These are phyloP conservation scores for Gamarada debralockiae DNA, from an alignment of 495 filamentous ascomycete genomes.

Conservation along the genomic window DNA sequence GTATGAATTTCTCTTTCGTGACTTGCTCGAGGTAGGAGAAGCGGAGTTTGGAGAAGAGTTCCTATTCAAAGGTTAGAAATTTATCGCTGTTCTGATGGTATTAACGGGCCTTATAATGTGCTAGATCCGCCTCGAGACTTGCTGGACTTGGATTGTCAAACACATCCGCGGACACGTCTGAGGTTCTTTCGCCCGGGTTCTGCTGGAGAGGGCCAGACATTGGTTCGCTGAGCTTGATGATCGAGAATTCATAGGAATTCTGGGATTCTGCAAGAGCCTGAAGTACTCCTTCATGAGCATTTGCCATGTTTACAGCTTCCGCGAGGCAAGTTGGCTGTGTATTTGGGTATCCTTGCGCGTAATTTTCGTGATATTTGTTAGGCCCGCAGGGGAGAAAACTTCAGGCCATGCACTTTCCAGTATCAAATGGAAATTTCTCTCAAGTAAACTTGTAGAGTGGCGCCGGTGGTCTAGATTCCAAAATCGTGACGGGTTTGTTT, in stretches of 20 bases:
- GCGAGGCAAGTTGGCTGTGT: too few relatives aligned
- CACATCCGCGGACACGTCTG: slow-evolving; percentile 62
- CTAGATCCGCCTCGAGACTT: slow-evolving; percentile 77
- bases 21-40: slow-evolving; percentile 89
- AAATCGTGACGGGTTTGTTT: slow-evolving; percentile 15
- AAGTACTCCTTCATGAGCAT: slow-evolving; percentile 27
- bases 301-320: slow-evolving; percentile 16
- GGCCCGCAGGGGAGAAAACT: too few relatives aligned
- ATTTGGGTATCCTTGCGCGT: too few relatives aligned
- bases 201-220: slow-evolving; percentile 49
- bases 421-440: too few relatives aligned
- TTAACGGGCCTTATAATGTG: slow-evolving; percentile 67
- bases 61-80: slow-evolving; percentile 37
- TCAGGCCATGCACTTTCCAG: too few relatives aligned
- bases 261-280: slow-evolving; percentile 26
- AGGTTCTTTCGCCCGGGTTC: slow-evolving; percentile 46
- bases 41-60: slow-evolving; percentile 92
- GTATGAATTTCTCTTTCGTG: slow-evolving; percentile 77
- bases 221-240: slow-evolving; percentile 73
- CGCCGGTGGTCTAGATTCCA: too few relatives aligned
- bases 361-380: too few relatives aligned
- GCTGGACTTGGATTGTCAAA: slow-evolving; percentile 69
- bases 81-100: neutral
- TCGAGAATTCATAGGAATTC: slow-evolving; percentile 56
- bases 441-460: too few relatives aligned